Conservation (phyloP, 2,329 filamentous ascomycete species). For the Aquanectria penicillioides region DNA sequence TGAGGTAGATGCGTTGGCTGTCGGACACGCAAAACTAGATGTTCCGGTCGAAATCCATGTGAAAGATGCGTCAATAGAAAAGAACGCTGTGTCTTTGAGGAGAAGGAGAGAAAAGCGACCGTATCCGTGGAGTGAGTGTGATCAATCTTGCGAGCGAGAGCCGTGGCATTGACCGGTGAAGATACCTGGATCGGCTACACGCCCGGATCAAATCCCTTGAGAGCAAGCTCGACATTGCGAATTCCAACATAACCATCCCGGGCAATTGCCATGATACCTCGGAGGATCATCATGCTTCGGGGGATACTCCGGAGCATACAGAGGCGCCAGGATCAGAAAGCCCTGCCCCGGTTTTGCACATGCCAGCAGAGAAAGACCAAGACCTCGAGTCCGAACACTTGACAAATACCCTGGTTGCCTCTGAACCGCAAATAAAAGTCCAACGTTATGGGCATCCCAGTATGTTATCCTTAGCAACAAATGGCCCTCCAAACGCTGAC, state of each 20-base stretch:
- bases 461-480: background rate
- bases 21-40: conserved; percentile 33
- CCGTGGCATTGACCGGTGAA: background rate
- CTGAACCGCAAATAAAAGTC: conserved; percentile 33
- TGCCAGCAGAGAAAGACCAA: background rate
- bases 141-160: too few species aligned
- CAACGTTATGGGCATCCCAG: conserved; percentile 32
- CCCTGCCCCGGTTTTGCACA: too few species aligned
- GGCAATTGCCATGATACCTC: background rate
- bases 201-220: conserved; percentile 29
- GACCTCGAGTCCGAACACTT: conserved; percentile 9
- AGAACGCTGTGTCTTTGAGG: conserved; percentile 29
- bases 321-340: background rate
- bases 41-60: conserved; percentile 30
- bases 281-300: background rate
- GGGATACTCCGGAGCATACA: background rate
- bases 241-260: background rate
- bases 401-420: conserved; percentile 30
- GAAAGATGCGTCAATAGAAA: conserved; percentile 30
- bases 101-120: conserved; percentile 31
- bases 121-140: conserved; percentile 26
- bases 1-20: conserved; percentile 27
- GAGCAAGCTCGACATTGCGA: conserved; percentile 1
- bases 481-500: background rate
- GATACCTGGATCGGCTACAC: conserved; percentile 31